Evolutionary conservation across 495 filamentous ascomycete species (phyloP).

Genomic region (Diplogelasinospora grovesii): DNA sequence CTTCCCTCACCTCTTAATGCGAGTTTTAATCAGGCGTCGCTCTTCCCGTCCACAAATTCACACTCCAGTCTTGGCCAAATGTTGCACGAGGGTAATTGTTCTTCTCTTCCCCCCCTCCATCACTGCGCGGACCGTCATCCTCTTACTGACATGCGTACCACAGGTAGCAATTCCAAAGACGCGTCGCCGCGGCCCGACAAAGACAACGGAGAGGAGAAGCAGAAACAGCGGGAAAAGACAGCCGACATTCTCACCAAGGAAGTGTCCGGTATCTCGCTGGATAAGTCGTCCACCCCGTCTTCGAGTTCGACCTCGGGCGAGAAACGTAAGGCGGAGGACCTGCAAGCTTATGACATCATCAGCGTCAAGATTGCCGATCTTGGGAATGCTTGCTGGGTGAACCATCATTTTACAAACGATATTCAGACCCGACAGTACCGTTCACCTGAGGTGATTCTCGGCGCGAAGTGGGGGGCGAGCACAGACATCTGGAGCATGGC

Average conservation of each 20-base stretch:
- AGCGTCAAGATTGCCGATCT: constrained; percentile 99
- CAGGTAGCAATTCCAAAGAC: constrained; percentile 48
- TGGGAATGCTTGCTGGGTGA: constrained; percentile 97
- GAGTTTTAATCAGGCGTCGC: constrained; percentile 71
- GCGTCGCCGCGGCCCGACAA: constrained; percentile 34
- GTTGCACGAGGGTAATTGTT: constrained; percentile 61
- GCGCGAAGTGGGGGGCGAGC: constrained; percentile 96
- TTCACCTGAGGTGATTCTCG: constrained; percentile 94
- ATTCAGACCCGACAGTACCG: constrained; percentile 98
- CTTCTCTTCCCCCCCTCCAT: background rate
- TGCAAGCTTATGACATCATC: constrained; percentile 63
- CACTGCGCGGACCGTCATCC: no score
- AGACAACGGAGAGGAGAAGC: constrained; percentile 58
- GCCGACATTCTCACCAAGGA: constrained; percentile 87
- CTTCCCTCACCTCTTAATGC: constrained; percentile 92
- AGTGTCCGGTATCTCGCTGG: constrained; percentile 89
- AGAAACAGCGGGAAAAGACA: constrained; percentile 87
- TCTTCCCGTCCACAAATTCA: constrained; percentile 62
- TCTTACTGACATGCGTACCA: constrained; percentile 9
- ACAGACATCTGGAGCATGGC: constrained; percentile 99
- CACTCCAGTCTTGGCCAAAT: constrained; percentile 80
- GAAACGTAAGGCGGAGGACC: constrained; percentile 46
- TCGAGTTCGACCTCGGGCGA: constrained; percentile 30
- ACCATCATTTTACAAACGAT: constrained; percentile 98
- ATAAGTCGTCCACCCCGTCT: constrained; percentile 54